Evolutionary conservation across 1,139 yeast genomes (phyloP).

Genomic region (Suhomyces kunorum): DNA sequence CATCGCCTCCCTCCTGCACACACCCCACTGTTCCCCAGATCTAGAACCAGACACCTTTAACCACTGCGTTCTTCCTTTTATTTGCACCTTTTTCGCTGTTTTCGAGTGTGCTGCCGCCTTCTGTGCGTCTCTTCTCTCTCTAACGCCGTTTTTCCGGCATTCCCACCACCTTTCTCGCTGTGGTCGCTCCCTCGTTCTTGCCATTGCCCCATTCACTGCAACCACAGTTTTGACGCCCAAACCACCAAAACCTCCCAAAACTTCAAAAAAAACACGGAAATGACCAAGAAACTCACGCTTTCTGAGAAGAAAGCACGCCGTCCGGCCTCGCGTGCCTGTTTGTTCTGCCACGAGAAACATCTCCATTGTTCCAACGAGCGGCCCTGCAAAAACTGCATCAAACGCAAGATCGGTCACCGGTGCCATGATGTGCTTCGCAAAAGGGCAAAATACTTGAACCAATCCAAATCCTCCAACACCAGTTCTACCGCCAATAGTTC

Average conservation of each 20-base stretch:
- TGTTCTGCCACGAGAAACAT: conserved; percentile 70
- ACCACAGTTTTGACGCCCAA: no score
- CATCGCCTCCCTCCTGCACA: neutral
- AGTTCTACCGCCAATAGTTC: conserved; percentile 8
- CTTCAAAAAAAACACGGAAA: no score
- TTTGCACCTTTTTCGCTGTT: no score
- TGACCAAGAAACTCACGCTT: conserved; percentile 62
- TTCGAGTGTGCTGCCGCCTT: neutral
- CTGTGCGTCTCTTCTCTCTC: no score
- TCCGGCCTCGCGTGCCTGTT: conserved; percentile 70
- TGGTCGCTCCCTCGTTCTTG: no score
- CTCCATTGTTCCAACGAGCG: conserved; percentile 62
- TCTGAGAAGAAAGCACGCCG: conserved; percentile 55
- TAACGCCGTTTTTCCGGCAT: neutral
- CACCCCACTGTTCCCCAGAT: neutral
- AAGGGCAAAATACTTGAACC: conserved; percentile 45
- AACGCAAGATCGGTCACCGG: conserved; percentile 53
- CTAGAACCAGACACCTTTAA: neutral
- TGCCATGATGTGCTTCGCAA: conserved; percentile 66
- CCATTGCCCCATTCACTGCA: neutral
- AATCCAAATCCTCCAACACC: conserved; percentile 7
- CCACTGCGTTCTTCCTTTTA: neutral
- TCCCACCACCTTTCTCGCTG: neutral
- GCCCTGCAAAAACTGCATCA: conserved; percentile 71
- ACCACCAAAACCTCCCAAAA: no score